Evolutionary conservation across 768 basidiomycete genomes (phyloP), one percentile per base, ranked within the genome.

Genomic region (Dioszegia hungarica): DNA sequence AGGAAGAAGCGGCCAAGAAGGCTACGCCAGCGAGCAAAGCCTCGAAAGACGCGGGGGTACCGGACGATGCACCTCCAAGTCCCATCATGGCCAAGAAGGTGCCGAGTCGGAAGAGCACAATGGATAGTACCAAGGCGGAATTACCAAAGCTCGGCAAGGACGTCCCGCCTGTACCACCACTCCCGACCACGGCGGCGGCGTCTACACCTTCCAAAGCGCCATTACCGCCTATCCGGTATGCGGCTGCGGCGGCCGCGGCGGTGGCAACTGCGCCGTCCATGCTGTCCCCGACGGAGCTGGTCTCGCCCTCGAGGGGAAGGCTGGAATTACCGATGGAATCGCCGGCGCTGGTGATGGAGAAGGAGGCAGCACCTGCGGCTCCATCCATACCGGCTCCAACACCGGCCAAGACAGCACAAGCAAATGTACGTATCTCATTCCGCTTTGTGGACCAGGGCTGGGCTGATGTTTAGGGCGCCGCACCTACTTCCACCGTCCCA

Each of bases 181-280:
- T 63, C 3, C 57, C 66, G 17, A 47, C 46, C 20, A 72, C 79
- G 53, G 74, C 83, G 62, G 79, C 82, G 53, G 54, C 31, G 1
- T 29, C 82, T 50, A 57, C 67, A 34, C 60, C 73, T 2, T 61
- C 68, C 10, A 49, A 81, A 80, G 57, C 81, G 70, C 29, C 73
- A 82, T 75, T 89, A 55, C 87, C 90, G 40, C 87, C 90, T 12
- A 88, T 93, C 70, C 82, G 88, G 47, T 95, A 95, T 73, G 87
- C 94, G 29, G 84, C 90, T n/a, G 91, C 90, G 0, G 93, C 91
- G 2, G 92, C 90, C 0, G 82, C 82, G 5, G 82, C 82, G 5
- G 80, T 82, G 20, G 20, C 52, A 9, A 40, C 49, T 20, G 40
- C 79, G 28, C 52, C 73, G 12, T 24, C 51, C 54, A 27, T 37